A percentile compares a stretch with the other conserved stretches of the same genome.
Conservation (phyloP, 768 basidiomycete genomes). For the Tephrocybe sp. region DNA sequence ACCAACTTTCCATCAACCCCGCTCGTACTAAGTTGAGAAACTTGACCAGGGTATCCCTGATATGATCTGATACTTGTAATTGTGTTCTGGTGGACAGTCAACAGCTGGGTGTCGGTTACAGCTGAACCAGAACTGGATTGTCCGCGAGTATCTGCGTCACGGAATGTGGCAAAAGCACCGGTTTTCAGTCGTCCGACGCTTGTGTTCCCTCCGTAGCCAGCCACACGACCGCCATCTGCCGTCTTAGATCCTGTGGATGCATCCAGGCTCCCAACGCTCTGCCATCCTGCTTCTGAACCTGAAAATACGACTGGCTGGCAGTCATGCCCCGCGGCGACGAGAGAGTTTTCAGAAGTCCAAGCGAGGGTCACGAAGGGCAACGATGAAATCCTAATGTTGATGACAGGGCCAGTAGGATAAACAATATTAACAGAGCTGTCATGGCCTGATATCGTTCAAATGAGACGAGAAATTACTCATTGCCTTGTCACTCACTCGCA, state of each 20-base stretch:
- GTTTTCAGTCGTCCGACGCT: constrained; percentile 79
- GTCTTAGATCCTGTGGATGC: constrained; percentile 59
- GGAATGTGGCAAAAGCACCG: constrained; percentile 92
- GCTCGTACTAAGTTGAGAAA: constrained; percentile 80
- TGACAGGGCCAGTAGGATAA: constrained; percentile 79
- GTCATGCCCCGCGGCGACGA: constrained; percentile 95
- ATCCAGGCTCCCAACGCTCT: constrained; percentile 77
- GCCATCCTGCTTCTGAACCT: constrained; percentile 78
- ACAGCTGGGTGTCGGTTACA: constrained; percentile 67
- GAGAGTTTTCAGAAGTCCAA: constrained; percentile 78
- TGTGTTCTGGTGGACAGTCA: constrained; percentile 96
- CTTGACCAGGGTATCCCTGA: constrained; percentile 52
- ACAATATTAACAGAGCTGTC: constrained; percentile 93
- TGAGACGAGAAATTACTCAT: background rate
- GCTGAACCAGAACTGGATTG: constrained; percentile 32
- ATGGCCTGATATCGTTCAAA: constrained; percentile 57
- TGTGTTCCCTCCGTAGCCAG: constrained; percentile 44
- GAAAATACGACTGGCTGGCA: constrained; percentile 91
- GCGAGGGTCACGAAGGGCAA: constrained; percentile 83
- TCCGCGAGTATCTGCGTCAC: constrained; percentile 83
- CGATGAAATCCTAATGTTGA: constrained; percentile 71
- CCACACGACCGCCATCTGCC: constrained; percentile 34
- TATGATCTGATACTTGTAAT: constrained; percentile 89
- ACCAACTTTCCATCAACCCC: constrained; percentile 94
- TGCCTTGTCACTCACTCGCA: constrained; percentile 61